Conservation (phyloP, 768 basidiomycete species). For the Tulasnella sp. region DNA sequence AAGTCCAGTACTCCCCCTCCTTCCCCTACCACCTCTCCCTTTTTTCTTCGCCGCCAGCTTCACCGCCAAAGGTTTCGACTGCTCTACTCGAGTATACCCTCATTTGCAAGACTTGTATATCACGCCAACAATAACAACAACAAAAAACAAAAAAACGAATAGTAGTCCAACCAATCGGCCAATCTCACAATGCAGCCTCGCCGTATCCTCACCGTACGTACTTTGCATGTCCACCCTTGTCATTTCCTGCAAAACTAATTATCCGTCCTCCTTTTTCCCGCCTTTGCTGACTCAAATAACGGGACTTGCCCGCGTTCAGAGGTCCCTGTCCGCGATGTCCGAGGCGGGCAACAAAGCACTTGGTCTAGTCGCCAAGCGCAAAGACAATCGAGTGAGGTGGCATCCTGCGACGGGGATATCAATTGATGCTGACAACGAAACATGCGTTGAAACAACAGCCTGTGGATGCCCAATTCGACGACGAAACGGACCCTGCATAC, state of each 20-base stretch:
- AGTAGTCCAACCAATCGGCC: background rate
- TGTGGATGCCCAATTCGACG: background rate
- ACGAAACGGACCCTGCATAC: constrained; percentile 1
- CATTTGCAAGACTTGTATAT: background rate
- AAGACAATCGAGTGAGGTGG: background rate
- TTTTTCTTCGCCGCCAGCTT: background rate
- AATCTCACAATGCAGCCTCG: constrained; percentile 4
- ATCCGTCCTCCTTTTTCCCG: background rate
- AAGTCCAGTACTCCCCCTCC: background rate
- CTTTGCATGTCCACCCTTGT: background rate
- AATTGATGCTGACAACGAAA: background rate
- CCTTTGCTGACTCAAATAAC: background rate
- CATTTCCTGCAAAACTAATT: background rate
- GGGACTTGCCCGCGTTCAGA: background rate
- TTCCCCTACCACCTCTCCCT: background rate
- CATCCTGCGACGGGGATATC: background rate
- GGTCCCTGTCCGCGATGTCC: background rate
- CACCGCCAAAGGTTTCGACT: background rate
- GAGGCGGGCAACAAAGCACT: background rate
- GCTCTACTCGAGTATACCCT: constrained; percentile 3
- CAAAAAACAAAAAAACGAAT: background rate
- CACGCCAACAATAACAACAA: background rate
- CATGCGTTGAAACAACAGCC: background rate
- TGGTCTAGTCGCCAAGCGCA: background rate
- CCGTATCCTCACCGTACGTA: constrained; percentile 9